phyloP scores from a whole-genome alignment of 2,329 filamentous ascomycete species.

The Aureobasidium sp. region DNA sequence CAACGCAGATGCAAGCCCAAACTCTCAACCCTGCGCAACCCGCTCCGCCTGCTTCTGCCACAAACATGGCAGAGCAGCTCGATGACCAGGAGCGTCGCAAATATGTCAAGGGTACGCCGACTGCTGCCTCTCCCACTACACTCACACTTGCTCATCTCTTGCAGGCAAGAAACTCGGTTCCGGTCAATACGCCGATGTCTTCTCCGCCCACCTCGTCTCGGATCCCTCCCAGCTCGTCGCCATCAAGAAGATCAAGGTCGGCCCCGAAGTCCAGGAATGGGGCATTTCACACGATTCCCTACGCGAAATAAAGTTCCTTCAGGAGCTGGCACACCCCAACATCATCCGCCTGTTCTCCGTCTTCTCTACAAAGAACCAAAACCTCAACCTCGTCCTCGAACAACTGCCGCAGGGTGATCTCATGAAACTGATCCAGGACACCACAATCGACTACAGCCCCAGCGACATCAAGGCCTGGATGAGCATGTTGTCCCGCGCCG shows the following conservation, averaged over 20 bases:
- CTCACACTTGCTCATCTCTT: neutral
- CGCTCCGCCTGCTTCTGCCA: neutral
- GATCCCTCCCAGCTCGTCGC: slow-evolving; percentile 71
- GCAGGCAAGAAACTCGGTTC: slow-evolving; percentile 83
- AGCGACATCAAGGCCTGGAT: slow-evolving; percentile 98
- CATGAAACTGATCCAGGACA: slow-evolving; percentile 87
- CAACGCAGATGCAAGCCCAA: neutral
- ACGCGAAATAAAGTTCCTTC: slow-evolving; percentile 89
- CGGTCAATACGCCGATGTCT: slow-evolving; percentile 95
- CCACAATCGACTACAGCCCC: slow-evolving; percentile 67
- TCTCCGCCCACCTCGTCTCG: slow-evolving; percentile 67
- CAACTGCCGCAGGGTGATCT: slow-evolving; percentile 89
- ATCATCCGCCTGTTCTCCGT: slow-evolving; percentile 89
- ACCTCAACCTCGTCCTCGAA: slow-evolving; percentile 91
- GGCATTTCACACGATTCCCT: slow-evolving; percentile 91
- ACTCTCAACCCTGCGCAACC: neutral
- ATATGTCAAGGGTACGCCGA: slow-evolving; percentile 71
- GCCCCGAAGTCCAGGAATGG: slow-evolving; percentile 70
- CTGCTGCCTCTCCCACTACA: neutral
- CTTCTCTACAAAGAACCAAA: slow-evolving; percentile 93
- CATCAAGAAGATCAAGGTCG: slow-evolving; percentile 87
- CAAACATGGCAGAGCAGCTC: slow-evolving; percentile 39
- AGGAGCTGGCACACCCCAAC: slow-evolving; percentile 89
- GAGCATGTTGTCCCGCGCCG: slow-evolving; percentile 85
- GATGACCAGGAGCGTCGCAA: slow-evolving; percentile 57